Evolutionary conservation across 768 basidiomycete genomes (phyloP).

Genomic region (Podaxis rugospora): DNA sequence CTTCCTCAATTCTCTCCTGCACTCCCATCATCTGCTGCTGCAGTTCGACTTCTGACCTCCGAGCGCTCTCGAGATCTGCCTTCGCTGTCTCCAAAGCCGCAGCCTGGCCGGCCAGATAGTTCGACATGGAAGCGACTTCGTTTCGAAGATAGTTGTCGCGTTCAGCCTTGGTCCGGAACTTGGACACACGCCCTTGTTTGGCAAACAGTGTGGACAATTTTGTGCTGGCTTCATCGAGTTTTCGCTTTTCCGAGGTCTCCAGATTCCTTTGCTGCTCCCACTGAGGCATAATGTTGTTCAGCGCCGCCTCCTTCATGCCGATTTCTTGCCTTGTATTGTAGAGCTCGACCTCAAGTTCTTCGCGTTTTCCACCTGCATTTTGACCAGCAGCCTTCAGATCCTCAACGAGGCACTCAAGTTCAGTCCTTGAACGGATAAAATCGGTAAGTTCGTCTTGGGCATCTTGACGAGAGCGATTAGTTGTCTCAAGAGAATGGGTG

Average conservation of each 20-base stretch:
- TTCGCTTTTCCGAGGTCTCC: slow-evolving; percentile 54
- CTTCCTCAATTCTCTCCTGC: slow-evolving; percentile 60
- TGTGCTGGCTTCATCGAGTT: slow-evolving; percentile 71
- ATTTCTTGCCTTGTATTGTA: slow-evolving; percentile 56
- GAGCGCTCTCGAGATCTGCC: slow-evolving; percentile 43
- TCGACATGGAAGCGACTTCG: slow-evolving; percentile 70
- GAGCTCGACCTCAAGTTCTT: slow-evolving; percentile 64
- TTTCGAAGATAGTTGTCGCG: slow-evolving; percentile 78
- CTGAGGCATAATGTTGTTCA: slow-evolving; percentile 63
- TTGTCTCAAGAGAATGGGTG: slow-evolving; percentile 68
- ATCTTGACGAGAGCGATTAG: slow-evolving; percentile 66
- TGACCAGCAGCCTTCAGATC: slow-evolving; percentile 71
- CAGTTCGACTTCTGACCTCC: slow-evolving; percentile 48
- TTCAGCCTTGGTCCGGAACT: slow-evolving; percentile 79
- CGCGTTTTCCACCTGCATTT: slow-evolving; percentile 59
- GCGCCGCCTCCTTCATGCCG: slow-evolving; percentile 50
- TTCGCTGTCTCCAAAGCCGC: slow-evolving; percentile 51
- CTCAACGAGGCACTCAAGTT: slow-evolving; percentile 77
- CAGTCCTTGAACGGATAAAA: slow-evolving; percentile 77
- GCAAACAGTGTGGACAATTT: slow-evolving; percentile 73
- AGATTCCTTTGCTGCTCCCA: slow-evolving; percentile 57
- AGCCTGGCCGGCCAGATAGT: slow-evolving; percentile 53
- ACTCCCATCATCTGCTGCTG: slow-evolving; percentile 55
- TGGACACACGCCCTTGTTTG: slow-evolving; percentile 85
- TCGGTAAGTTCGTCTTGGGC: slow-evolving; percentile 83